phyloP scores from a whole-genome alignment of 2,329 filamentous ascomycete genomes.

The Microcyclospora tardicrescens region DNA sequence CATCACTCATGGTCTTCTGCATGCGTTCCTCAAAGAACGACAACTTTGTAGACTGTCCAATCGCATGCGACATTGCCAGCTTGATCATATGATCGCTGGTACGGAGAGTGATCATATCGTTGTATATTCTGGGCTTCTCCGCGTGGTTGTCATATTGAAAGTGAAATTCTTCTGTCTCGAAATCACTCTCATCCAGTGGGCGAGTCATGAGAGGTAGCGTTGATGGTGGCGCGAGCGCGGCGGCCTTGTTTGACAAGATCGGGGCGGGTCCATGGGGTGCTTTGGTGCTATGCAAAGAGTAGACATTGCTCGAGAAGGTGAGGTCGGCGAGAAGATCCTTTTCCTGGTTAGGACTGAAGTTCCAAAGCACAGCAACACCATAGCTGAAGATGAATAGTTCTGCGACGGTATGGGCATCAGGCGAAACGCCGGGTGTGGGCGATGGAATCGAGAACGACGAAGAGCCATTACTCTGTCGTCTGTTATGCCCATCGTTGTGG shows the following conservation, averaged over 20 bases:
- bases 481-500: slow-evolving; percentile 1
- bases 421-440: slow-evolving; percentile 43
- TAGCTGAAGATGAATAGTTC: slow-evolving; percentile 98
- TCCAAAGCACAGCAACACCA: slow-evolving; percentile 97
- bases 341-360: slow-evolving; percentile 90
- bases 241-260: slow-evolving; percentile 12
- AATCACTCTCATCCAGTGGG: slow-evolving; percentile 75
- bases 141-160: slow-evolving; percentile 89
- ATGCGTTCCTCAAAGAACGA: slow-evolving; percentile 94
- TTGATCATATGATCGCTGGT: slow-evolving; percentile 99
- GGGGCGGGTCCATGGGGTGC: slow-evolving; percentile 2
- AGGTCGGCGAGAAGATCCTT: slow-evolving; percentile 92
- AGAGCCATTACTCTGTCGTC: slow-evolving; percentile 16
- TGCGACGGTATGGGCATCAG: slow-evolving; percentile 66
- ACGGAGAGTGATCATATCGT: slow-evolving; percentile 96
- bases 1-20: slow-evolving; percentile 84
- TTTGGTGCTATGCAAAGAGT: background rate
- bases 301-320: slow-evolving; percentile 51
- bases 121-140: slow-evolving; percentile 81
- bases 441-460: slow-evolving; percentile 34
- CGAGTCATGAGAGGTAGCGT: slow-evolving; percentile 52
- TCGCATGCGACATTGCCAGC: slow-evolving; percentile 90
- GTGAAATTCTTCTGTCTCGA: slow-evolving; percentile 96
- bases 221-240: slow-evolving; percentile 27
- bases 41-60: slow-evolving; percentile 92